Conservation (phyloP, 1,284 basidiomycete species). For the Ganoderma multipileum region DNA sequence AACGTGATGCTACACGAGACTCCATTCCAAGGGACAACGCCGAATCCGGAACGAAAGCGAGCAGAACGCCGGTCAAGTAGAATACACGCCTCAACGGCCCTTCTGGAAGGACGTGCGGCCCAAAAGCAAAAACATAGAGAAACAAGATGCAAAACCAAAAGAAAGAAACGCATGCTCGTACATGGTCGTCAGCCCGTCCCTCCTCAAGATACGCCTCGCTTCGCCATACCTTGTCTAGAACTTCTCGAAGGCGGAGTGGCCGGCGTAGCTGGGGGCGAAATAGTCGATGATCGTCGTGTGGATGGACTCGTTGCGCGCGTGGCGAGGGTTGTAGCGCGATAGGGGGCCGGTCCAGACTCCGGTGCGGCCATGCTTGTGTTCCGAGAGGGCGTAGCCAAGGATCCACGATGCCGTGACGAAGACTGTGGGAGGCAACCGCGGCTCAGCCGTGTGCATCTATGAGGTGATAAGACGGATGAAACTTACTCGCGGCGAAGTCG, state of each 20-base stretch:
- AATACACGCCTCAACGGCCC: constrained; percentile 15
- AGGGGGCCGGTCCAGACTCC: constrained; percentile 59
- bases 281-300: constrained; percentile 31
- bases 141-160: constrained; percentile 1
- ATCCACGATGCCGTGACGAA: constrained; percentile 49
- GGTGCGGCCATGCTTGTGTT: constrained; percentile 53
- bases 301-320: constrained; percentile 14
- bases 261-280: constrained; percentile 23
- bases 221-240: constrained; percentile 9
- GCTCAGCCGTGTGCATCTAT: neutral
- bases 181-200: constrained; percentile 7
- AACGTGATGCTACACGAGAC: neutral
- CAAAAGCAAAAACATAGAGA: constrained; percentile 6
- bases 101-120: constrained; percentile 20
- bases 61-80: neutral
- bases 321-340: constrained; percentile 49
- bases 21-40: neutral
- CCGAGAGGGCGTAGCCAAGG: constrained; percentile 49
- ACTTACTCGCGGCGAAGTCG: constrained; percentile 59
- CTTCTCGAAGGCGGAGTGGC: constrained; percentile 29
- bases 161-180: constrained; percentile 1
- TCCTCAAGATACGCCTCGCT: neutral
- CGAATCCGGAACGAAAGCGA: neutral
- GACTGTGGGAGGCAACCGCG: constrained; percentile 41
- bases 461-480: neutral